phyloP scores from a whole-genome alignment of 2,329 filamentous ascomycete genomes.

The Colletotrichum salicis region DNA sequence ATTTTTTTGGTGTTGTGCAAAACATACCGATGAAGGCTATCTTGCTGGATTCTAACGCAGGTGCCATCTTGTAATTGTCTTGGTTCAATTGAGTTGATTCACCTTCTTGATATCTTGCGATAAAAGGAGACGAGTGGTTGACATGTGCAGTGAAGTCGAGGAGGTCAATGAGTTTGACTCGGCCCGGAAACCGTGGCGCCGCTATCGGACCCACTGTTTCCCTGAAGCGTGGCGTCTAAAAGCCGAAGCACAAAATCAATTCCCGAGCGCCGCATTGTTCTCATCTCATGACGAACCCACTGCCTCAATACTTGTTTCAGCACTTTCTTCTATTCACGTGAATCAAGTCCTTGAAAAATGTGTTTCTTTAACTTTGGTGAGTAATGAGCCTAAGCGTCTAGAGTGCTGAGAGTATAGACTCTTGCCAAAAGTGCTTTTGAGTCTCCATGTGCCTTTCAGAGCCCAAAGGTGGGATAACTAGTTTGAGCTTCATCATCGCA shows the following conservation, averaged over 20 bases:
- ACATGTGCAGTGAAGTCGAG: not conserved
- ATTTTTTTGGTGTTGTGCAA: not conserved
- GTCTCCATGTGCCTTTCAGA: no score
- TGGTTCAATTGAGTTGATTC: not conserved
- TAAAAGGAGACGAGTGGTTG: not conserved
- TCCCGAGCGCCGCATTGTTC: not conserved
- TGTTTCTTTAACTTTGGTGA: no score
- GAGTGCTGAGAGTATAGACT: no score
- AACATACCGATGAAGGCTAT: slow-evolving; percentile 12
- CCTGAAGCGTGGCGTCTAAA: slow-evolving; percentile 3
- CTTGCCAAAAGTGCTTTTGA: no score
- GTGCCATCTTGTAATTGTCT: not conserved
- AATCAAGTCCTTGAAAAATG: no score
- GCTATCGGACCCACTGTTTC: not conserved
- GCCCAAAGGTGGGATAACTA: no score
- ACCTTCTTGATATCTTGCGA: not conserved
- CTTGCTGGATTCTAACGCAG: slow-evolving; percentile 10
- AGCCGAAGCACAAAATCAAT: not conserved
- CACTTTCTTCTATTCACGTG: no score
- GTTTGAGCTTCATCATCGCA: no score
- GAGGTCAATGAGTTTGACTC: slow-evolving; percentile 7
- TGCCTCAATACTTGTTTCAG: no score
- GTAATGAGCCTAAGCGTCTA: no score
- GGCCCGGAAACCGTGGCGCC: slow-evolving; percentile 5
- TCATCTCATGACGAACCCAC: not conserved